These are phyloP conservation scores for Fusarium veterinarium DNA, from an alignment of 2,329 filamentous ascomycete genomes.

Conservation along the genomic window DNA sequence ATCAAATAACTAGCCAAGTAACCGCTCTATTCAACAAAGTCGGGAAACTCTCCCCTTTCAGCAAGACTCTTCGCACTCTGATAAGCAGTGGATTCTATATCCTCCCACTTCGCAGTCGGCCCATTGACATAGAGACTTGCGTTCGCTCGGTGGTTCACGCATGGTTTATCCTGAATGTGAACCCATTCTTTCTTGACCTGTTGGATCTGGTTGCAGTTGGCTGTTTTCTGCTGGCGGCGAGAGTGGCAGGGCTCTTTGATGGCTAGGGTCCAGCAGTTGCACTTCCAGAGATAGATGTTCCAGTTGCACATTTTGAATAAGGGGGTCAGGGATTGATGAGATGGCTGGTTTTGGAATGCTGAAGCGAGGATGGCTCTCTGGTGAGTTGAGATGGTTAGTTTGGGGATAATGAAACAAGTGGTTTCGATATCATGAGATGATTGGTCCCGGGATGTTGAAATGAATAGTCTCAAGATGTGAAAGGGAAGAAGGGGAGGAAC, in stretches of 20 bases:
- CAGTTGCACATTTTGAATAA: slow-evolving; percentile 28
- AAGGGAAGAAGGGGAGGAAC: background rate
- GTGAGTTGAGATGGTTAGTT: background rate
- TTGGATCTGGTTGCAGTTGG: slow-evolving; percentile 22
- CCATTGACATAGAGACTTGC: background rate
- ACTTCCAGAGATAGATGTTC: slow-evolving; percentile 26
- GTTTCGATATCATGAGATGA: background rate
- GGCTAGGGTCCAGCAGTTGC: slow-evolving; percentile 13
- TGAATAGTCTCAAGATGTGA: background rate
- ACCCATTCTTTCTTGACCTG: slow-evolving; percentile 29
- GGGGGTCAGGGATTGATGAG: background rate
- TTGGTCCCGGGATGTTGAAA: background rate
- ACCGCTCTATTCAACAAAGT: background rate
- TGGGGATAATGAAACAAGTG: background rate
- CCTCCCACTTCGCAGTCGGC: slow-evolving; percentile 9
- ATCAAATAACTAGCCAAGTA: background rate
- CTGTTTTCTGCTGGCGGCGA: slow-evolving; percentile 10
- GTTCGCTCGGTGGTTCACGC: background rate
- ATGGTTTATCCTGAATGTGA: slow-evolving; percentile 17
- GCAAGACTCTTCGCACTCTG: slow-evolving; percentile 14
- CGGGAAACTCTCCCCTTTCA: slow-evolving; percentile 1
- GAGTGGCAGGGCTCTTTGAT: slow-evolving; percentile 27
- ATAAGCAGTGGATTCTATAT: slow-evolving; percentile 19
- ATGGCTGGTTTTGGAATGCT: background rate
- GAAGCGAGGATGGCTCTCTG: background rate